These are phyloP conservation scores for Oxalis stricta DNA, from an alignment of 441 rosid species.

Conservation along the genomic window DNA sequence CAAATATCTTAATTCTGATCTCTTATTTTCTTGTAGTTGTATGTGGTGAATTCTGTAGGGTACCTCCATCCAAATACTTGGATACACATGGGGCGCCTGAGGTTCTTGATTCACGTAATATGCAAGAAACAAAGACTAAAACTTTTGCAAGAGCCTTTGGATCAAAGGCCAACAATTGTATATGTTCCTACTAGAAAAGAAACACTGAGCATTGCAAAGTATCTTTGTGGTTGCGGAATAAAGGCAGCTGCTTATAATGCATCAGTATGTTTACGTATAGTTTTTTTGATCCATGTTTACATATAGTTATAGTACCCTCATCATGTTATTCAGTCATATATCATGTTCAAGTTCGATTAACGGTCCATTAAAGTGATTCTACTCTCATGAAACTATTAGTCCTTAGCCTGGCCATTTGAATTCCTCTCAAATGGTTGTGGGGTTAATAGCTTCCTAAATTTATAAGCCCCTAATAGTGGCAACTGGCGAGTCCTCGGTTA, in stretches of 20 bases:
- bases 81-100: constrained; percentile 14
- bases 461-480: neutral
- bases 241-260: constrained; percentile 94
- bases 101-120: constrained; percentile 18
- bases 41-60: constrained; percentile 54
- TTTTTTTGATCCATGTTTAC: no score
- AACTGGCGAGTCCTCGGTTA: no score
- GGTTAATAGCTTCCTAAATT: neutral
- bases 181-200: constrained; percentile 89
- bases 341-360: no score
- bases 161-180: constrained; percentile 58
- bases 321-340: no score
- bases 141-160: constrained; percentile 34
- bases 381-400: no score
- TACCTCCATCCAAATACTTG: constrained; percentile 18
- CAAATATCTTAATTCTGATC: constrained; percentile 1
- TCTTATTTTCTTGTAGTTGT: constrained; percentile 35
- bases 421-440: no score
- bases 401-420: no score
- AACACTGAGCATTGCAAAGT: constrained; percentile 50
- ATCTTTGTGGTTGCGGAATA: constrained; percentile 48
- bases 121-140: constrained; percentile 21
- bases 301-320: no score
- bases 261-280: constrained; percentile 24
- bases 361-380: no score